Evolutionary conservation across 1,284 basidiomycete species (phyloP), one percentile per base, ranked within the genome.

Genomic region (Leccinum huronense): DNA sequence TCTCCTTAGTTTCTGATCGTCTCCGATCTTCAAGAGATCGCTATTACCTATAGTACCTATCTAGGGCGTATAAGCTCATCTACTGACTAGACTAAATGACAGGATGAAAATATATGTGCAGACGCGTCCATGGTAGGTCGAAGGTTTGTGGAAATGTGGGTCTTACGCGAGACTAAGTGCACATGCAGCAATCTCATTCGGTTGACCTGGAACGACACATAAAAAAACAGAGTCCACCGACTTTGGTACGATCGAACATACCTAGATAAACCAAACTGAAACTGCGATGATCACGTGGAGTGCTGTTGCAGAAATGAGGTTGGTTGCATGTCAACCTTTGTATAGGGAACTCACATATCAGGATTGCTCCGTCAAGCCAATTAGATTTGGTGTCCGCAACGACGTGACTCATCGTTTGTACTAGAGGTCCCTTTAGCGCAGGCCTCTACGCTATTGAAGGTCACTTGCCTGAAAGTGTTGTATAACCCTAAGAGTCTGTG

Each of bases 371-470:
- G 73, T 91, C 88, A 0, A 90, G 78, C 86, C 90, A 95, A 75
- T 94, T 94, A 4, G 91, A 93, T 74, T 92, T 89, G 34, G 92
- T 93, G 73, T 95, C 92, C 60, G 86, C 84, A 6, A 94, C 88
- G 55, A 91, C 88, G 67, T 93, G 89, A 66, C 89, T 91, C 80
- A 95, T 90, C 9, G 91, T 88, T 68, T 93, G 80, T 19, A 95
- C 88, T 75, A 57, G 34, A 42, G 48, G 3, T 8, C 1, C 19
- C 27, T 9, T 75, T 45, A 73, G 61, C 10, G 61, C 2, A 27
- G 7, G 48, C 40, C 51, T 40, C 11, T 13, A 40, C 13, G 23
- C 27, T 10, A 40, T 45, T 23, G 38, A 33, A 57, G 31, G 45
- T 36, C 48, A 69, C 67, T 69, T 67, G 71, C 75, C 74, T 27